phyloP scores from a whole-genome alignment of 371 early-diverging fungal genomes.

The Coemansia sp. region DNA sequence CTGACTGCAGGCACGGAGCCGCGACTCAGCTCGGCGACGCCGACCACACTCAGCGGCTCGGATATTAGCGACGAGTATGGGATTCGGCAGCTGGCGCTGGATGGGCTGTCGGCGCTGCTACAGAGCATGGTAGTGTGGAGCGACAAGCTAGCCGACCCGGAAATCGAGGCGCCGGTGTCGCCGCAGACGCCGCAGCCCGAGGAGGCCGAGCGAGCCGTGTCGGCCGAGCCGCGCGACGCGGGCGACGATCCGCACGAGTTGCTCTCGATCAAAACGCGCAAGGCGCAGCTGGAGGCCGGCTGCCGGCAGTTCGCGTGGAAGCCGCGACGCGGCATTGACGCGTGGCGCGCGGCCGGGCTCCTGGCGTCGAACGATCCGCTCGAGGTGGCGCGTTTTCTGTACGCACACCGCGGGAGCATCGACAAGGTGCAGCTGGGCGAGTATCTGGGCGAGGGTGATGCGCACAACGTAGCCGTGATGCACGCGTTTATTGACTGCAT shows the following conservation, averaged over 20 bases:
- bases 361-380: slow-evolving; percentile 58
- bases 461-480: slow-evolving; percentile 89
- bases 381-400: slow-evolving; percentile 73
- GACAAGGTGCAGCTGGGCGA: slow-evolving; percentile 90
- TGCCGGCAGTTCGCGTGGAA: slow-evolving; percentile 83
- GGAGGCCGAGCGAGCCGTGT: neutral
- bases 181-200: neutral
- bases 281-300: slow-evolving; percentile 76
- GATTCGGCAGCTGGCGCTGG: slow-evolving; percentile 49
- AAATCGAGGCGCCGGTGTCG: neutral
- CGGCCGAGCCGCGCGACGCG: neutral
- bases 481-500: slow-evolving; percentile 92
- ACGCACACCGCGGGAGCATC: slow-evolving; percentile 59
- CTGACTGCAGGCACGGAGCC: neutral
- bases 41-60: neutral
- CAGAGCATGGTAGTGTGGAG: slow-evolving; percentile 55
- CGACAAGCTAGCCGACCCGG: slow-evolving; percentile 40
- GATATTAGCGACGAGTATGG: slow-evolving; percentile 37
- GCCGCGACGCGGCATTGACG: slow-evolving; percentile 87
- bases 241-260: slow-evolving; percentile 69
- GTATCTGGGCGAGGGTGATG: slow-evolving; percentile 91
- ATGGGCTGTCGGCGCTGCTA: slow-evolving; percentile 46
- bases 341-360: slow-evolving; percentile 64
- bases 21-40: neutral
- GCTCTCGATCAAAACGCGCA: slow-evolving; percentile 75